Evolutionary conservation across 2,329 filamentous ascomycete genomes (phyloP).

Genomic region (Colletotrichum sp.): DNA sequence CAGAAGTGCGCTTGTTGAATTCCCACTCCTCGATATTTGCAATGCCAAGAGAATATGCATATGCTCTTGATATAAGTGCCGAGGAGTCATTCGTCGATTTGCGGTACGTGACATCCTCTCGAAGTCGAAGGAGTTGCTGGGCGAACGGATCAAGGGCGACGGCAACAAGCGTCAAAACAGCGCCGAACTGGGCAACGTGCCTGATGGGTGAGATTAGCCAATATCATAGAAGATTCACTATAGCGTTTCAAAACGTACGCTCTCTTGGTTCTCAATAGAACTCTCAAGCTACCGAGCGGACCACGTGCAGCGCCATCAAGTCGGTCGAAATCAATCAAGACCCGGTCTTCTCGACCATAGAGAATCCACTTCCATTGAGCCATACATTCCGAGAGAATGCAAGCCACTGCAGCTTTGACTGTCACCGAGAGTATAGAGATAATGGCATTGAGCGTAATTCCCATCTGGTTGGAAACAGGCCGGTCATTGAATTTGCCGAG

Average conservation of each 20-base stretch:
- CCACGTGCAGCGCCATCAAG: not conserved
- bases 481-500: not conserved
- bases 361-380: conserved; percentile 15
- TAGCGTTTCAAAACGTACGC: not conserved
- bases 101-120: not conserved
- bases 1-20: no score
- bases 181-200: not conserved
- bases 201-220: not conserved
- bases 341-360: not conserved
- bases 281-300: not conserved
- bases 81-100: not conserved
- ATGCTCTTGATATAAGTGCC: not conserved
- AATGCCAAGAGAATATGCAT: not conserved
- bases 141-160: conserved; percentile 3
- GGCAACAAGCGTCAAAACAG: not conserved
- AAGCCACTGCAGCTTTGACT: not conserved
- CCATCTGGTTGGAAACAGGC: not conserved
- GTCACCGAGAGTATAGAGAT: not conserved
- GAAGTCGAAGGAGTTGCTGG: not conserved
- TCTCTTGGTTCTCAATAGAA: not conserved
- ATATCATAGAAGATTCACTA: no score
- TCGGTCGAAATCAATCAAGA: conserved; percentile 4
- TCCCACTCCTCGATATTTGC: not conserved
- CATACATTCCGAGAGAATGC: not conserved
- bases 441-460: not conserved